Base-by-base conservation (phyloP, 2,329 filamentous ascomycete species). In the Dendrostoma leiphaemia region DNA sequence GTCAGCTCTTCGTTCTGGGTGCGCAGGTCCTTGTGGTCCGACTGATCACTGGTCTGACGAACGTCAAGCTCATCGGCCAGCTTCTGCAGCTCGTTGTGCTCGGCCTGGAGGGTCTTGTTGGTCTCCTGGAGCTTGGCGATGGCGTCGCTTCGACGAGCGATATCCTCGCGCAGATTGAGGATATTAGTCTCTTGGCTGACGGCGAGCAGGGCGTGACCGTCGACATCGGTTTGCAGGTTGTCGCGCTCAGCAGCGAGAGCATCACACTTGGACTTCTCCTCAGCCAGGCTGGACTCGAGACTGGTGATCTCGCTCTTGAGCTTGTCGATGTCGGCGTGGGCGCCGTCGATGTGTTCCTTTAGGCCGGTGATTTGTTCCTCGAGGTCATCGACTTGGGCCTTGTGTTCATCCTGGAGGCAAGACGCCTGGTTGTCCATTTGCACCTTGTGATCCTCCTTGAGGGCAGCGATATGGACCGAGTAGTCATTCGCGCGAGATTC, bases 1-100 rank as follows among this genome's bases (percentile, higher is more conserved):
- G 26, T 26, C 7, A 59, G 56, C 26, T 56, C 49, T 17, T 51
- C 41, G 29, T 58, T 55, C 10, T 48, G 34, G 15, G 56, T 26
- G 9, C 48, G 47, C 10, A 59, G 50, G 41, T 31, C 19, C 43
- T 45, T 46, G 40, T 32, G 23, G 34, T 40, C 48, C 17, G 53
- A 47, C 3, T 29, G 17, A 6, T 37, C 32, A 9, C 35, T 21
- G 1, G 46, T 40, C 48, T 48, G 40, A 34, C 17, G 43, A 9
- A 35, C 47, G 21, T 54, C 46, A 12, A 51, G 41, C 29, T 56
- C 28, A 15, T 52, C 43, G 6, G 49, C 46, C 23, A 35, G 43
- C 32, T 54, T 57, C 17, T 51, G 32, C 3, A 59, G 47, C 34
- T 57, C 54, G 29, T 52, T 53, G 10, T 49, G 56, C 53, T 58